Percentiles rank a stretch among this genome's conserved stretches.
phyloP scores from a whole-genome alignment of 1,139 yeast genomes.

The Taphrina deformans region DNA sequence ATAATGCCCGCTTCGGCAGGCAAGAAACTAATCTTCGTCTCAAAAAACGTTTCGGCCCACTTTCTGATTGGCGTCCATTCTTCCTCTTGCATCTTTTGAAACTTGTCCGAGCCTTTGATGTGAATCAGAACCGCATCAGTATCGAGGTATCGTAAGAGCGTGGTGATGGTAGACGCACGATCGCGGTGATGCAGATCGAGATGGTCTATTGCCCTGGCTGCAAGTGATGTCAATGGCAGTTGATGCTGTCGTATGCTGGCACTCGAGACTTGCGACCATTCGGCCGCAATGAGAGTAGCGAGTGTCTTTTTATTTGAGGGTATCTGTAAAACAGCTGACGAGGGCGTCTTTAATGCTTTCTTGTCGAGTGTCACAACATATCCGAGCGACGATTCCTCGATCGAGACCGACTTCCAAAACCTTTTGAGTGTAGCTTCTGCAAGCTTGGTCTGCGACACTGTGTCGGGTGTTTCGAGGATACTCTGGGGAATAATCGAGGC shows the following conservation, averaged over 20 bases:
- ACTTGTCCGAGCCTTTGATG: conserved; percentile 77
- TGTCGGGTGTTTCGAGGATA: not conserved
- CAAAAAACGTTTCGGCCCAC: conserved; percentile 64
- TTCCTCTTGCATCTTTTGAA: conserved; percentile 74
- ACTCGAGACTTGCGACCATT: conserved; percentile 77
- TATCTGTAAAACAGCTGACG: conserved; percentile 67
- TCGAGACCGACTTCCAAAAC: conserved; percentile 77
- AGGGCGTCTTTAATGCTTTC: conserved; percentile 78
- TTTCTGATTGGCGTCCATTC: conserved; percentile 70
- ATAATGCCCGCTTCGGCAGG: conserved; percentile 80
- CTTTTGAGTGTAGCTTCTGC: conserved; percentile 67
- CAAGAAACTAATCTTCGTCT: conserved; percentile 57
- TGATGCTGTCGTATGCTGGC: conserved; percentile 74
- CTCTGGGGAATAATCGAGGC: not conserved
- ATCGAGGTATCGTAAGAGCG: conserved; percentile 74
- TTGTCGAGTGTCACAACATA: conserved; percentile 66
- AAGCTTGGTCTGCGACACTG: conserved; percentile 54
- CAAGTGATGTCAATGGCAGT: conserved; percentile 82
- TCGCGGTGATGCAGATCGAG: conserved; percentile 41
- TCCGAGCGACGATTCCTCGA: conserved; percentile 39
- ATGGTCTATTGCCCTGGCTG: conserved; percentile 77
- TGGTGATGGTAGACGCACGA: conserved; percentile 15
- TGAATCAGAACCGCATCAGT: conserved; percentile 90
- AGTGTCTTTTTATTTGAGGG: conserved; percentile 62
- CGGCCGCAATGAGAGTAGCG: conserved; percentile 77